Percentiles rank a stretch among this genome's conserved stretches.
phyloP scores from a whole-genome alignment of 2,329 filamentous ascomycete species.

The Byssoonygena ceratinophila region DNA sequence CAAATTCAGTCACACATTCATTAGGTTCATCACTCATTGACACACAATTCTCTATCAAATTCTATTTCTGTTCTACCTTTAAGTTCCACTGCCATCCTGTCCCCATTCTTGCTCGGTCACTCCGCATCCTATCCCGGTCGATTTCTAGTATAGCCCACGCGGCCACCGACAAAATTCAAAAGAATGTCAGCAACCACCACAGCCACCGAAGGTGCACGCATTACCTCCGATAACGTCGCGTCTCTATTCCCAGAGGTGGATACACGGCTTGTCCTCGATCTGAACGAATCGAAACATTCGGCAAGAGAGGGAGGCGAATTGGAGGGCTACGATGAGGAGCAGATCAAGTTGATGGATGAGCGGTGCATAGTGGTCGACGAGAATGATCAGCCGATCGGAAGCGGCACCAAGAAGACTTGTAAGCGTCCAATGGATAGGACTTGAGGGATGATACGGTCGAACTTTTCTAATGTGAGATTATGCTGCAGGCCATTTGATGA shows the following conservation, averaged over 20 bases:
- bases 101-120: not conserved
- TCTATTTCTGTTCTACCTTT: not conserved
- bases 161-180: not conserved
- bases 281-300: constrained; percentile 36
- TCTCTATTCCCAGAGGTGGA: constrained; percentile 77
- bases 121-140: too few species aligned
- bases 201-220: constrained; percentile 46
- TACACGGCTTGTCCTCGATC: constrained; percentile 46
- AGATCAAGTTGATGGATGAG: constrained; percentile 97
- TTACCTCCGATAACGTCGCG: constrained; percentile 77
- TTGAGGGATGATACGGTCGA: too few species aligned
- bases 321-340: constrained; percentile 89
- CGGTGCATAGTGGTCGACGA: constrained; percentile 95
- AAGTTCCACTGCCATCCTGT: not conserved
- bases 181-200: constrained; percentile 34
- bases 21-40: not conserved
- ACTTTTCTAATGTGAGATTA: too few species aligned
- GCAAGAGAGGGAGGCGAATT: constrained; percentile 56
- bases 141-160: too few species aligned
- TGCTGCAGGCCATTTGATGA: constrained; percentile 91
- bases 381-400: constrained; percentile 84
- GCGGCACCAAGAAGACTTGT: constrained; percentile 97
- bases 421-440: constrained; percentile 24
- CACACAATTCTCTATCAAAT: not conserved
- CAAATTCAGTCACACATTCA: not conserved